Evolutionary conservation across 345 rosid species (phyloP).

Genomic region (Hirschfeldia incana): DNA sequence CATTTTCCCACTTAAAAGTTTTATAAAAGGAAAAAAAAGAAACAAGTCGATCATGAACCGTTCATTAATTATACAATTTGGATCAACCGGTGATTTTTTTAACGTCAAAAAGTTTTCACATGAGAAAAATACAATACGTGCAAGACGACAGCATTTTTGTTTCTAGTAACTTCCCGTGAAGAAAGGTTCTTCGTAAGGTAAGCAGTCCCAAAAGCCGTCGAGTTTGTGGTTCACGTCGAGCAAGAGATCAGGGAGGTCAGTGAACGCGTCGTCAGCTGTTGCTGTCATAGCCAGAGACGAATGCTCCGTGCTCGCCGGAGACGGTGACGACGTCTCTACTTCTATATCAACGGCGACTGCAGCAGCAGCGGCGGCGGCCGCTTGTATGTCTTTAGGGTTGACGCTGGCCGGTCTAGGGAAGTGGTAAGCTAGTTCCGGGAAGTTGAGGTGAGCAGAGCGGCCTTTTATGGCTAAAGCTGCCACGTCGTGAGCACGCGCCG

Average conservation of each 20-base stretch:
- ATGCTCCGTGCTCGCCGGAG: conserved; percentile 20
- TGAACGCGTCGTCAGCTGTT: conserved; percentile 54
- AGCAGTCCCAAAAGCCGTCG: conserved; percentile 49
- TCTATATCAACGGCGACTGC: conserved; percentile 16
- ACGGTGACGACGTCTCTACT: conserved; percentile 19
- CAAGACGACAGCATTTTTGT: conserved; percentile 26
- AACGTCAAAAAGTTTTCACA: conserved; percentile 20
- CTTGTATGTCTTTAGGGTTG: conserved; percentile 84
- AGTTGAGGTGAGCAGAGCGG: conserved; percentile 74
- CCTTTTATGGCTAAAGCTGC: conserved; percentile 90
- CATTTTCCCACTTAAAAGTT: conserved; percentile 4
- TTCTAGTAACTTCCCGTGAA: conserved; percentile 31
- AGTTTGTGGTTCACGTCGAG: conserved; percentile 41
- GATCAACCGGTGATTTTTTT: conserved; percentile 4
- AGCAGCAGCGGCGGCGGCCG: conserved; percentile 81
- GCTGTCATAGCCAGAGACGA: conserved; percentile 30
- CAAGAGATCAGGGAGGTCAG: conserved; percentile 70
- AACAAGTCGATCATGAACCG: neutral
- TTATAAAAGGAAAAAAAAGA: neutral
- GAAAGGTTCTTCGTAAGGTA: conserved; percentile 32
- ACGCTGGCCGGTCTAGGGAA: conserved; percentile 76
- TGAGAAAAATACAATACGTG: conserved; percentile 8
- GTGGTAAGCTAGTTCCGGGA: conserved; percentile 73
- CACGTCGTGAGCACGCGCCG: conserved; percentile 98
- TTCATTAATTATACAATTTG: conserved; percentile 17